Conservation (phyloP, 768 basidiomycete species). For the Panaeolus cyanescens region DNA sequence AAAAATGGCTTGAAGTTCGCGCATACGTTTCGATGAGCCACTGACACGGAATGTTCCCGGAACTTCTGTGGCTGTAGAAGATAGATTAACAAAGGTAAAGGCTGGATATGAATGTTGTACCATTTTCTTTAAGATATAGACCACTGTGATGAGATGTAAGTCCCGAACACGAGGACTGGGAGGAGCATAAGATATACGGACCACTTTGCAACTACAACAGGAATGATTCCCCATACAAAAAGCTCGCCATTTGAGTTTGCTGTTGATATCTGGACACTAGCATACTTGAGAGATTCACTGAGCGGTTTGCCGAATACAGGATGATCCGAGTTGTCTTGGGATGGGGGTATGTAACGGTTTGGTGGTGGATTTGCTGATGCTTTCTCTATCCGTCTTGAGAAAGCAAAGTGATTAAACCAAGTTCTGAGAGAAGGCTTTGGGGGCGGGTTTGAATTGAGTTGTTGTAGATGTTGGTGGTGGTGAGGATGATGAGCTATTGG, state of each 20-base stretch:
- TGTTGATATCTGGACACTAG: slow-evolving; percentile 93
- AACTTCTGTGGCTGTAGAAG: slow-evolving; percentile 74
- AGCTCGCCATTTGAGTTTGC: slow-evolving; percentile 80
- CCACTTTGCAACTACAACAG: slow-evolving; percentile 98
- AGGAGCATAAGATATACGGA: slow-evolving; percentile 32
- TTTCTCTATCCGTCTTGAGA: slow-evolving; percentile 63
- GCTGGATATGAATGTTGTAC: slow-evolving; percentile 39
- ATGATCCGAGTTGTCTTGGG: slow-evolving; percentile 37
- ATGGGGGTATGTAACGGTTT: slow-evolving; percentile 36
- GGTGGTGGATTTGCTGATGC: slow-evolving; percentile 35
- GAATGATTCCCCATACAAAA: slow-evolving; percentile 93
- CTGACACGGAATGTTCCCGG: slow-evolving; percentile 94
- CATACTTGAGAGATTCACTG: slow-evolving; percentile 80
- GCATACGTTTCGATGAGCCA: slow-evolving; percentile 95
- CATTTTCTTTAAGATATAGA: slow-evolving; percentile 91
- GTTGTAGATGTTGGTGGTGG: not conserved
- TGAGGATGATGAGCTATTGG: not conserved
- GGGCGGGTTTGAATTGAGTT: slow-evolving; percentile 27
- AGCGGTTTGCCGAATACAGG: slow-evolving; percentile 86
- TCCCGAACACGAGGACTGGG: slow-evolving; percentile 3
- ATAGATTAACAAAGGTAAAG: not conserved
- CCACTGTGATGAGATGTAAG: slow-evolving; percentile 53
- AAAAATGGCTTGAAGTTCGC: slow-evolving; percentile 89
- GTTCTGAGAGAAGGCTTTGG: slow-evolving; percentile 67
- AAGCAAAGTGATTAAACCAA: slow-evolving; percentile 82